These are phyloP conservation scores for Fusarium zealandicum DNA, from an alignment of 2,329 filamentous ascomycete genomes.

Conservation along the genomic window DNA sequence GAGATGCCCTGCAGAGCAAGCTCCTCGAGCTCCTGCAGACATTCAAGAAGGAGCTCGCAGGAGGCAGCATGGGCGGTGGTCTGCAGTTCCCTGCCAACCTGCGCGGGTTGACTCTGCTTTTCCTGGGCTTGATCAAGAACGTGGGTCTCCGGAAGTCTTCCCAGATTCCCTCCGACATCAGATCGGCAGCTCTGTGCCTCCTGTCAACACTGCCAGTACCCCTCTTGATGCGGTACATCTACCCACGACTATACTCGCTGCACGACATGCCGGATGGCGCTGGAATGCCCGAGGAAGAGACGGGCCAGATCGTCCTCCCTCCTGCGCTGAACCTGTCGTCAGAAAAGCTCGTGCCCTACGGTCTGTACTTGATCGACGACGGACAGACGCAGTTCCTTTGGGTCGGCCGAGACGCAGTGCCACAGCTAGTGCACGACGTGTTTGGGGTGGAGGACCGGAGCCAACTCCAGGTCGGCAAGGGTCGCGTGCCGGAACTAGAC, in stretches of 20 bases:
- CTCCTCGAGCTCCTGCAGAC: constrained; percentile 91
- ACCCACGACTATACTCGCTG: constrained; percentile 82
- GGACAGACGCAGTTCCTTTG: constrained; percentile 98
- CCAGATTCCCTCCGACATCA: constrained; percentile 91
- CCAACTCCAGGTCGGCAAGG: constrained; percentile 90
- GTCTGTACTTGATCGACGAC: constrained; percentile 95
- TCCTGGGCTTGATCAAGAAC: constrained; percentile 95
- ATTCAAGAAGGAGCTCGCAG: constrained; percentile 95
- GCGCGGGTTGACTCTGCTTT: constrained; percentile 84
- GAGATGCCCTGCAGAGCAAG: constrained; percentile 91
- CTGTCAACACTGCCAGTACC: constrained; percentile 93
- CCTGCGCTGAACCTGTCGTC: constrained; percentile 86
- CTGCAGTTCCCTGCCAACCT: constrained; percentile 95
- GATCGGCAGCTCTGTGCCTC: constrained; percentile 89
- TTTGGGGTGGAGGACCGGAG: constrained; percentile 87
- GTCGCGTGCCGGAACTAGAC: constrained; percentile 83
- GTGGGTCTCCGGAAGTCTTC: constrained; percentile 91
- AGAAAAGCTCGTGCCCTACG: constrained; percentile 85
- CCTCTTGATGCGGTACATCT: constrained; percentile 91
- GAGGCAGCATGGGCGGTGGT: constrained; percentile 93
- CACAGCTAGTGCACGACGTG: constrained; percentile 85
- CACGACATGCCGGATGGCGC: constrained; percentile 97
- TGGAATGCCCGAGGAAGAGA: constrained; percentile 83
- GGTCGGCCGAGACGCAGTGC: constrained; percentile 92
- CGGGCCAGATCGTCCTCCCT: constrained; percentile 87